Percentiles rank a stretch among this genome's conserved stretches.
Evolutionary conservation across 495 filamentous ascomycete genomes (phyloP).

Genomic region (Penicillium macrosclerotiorum): DNA sequence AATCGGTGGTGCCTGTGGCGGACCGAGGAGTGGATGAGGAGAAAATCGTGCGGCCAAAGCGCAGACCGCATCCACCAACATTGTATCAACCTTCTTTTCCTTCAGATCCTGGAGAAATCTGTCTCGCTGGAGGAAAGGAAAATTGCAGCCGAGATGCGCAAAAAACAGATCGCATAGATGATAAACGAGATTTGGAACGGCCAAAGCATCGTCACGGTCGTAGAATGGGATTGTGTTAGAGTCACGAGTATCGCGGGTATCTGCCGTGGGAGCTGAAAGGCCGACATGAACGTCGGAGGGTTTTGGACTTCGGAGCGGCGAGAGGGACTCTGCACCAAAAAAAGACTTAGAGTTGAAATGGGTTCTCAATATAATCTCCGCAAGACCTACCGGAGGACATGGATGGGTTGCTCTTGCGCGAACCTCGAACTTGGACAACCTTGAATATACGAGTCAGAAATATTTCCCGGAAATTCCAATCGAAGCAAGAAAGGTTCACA

Average conservation of each 20-base stretch:
- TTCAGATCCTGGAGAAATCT: conserved; percentile 67
- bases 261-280: conserved; percentile 29
- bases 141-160: conserved; percentile 72
- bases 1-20: conserved; percentile 49
- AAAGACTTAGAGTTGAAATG: neutral
- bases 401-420: conserved; percentile 47
- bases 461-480: too few relatives aligned
- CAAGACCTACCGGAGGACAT: conserved; percentile 42
- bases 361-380: conserved; percentile 6
- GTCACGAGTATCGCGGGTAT: conserved; percentile 46
- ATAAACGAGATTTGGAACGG: conserved; percentile 68
- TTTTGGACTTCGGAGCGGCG: conserved; percentile 37
- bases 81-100: conserved; percentile 76
- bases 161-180: conserved; percentile 78
- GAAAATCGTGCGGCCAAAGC: conserved; percentile 80
- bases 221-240: conserved; percentile 75
- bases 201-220: conserved; percentile 63
- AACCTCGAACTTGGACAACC: conserved; percentile 64
- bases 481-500: conserved; percentile 23
- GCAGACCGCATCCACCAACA: conserved; percentile 84
- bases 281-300: conserved; percentile 21
- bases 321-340: conserved; percentile 28
- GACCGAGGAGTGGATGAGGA: conserved; percentile 59
- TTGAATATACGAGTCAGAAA: conserved; percentile 14
- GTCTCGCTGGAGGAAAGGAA: conserved; percentile 71